Evolutionary conservation across 306 rosid species (phyloP).

Genomic region (Pyrus betulifolia): DNA sequence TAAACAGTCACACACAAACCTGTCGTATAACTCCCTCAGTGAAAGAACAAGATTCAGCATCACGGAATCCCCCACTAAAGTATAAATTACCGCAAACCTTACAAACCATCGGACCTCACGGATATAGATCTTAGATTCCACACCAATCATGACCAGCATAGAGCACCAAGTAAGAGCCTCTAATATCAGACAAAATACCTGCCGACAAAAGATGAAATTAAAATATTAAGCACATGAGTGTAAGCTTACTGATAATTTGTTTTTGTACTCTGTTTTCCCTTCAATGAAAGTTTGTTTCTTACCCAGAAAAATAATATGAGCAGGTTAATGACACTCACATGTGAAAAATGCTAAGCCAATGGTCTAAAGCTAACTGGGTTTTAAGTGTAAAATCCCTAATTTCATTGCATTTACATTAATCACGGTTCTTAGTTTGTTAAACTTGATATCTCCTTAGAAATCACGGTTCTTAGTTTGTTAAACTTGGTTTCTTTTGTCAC

Average conservation of each 20-base stretch:
- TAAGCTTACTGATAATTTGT: not conserved
- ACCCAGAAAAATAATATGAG: not conserved
- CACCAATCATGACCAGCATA: constrained; percentile 63
- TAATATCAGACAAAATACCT: constrained; percentile 52
- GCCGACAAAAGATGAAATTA: constrained; percentile 21
- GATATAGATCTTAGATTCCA: constrained; percentile 76
- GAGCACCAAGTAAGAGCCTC: constrained; percentile 78
- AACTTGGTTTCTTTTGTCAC: not conserved
- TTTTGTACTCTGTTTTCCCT: not conserved
- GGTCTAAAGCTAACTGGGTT: not conserved
- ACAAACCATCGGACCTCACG: constrained; percentile 78
- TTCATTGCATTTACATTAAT: not conserved
- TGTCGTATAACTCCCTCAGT: constrained; percentile 47
- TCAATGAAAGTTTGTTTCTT: not conserved
- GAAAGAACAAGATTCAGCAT: constrained; percentile 72
- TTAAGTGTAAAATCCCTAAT: not conserved
- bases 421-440: not conserved
- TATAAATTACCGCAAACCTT: constrained; percentile 69
- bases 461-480: not conserved
- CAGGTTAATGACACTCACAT: constrained; percentile 2
- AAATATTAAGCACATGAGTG: not conserved
- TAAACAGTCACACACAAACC: constrained; percentile 41
- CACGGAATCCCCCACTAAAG: constrained; percentile 68
- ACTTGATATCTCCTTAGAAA: not conserved
- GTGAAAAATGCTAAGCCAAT: not conserved